Evolutionary conservation across 768 basidiomycete species (phyloP).

Genomic region (Arthromyces matolae): DNA sequence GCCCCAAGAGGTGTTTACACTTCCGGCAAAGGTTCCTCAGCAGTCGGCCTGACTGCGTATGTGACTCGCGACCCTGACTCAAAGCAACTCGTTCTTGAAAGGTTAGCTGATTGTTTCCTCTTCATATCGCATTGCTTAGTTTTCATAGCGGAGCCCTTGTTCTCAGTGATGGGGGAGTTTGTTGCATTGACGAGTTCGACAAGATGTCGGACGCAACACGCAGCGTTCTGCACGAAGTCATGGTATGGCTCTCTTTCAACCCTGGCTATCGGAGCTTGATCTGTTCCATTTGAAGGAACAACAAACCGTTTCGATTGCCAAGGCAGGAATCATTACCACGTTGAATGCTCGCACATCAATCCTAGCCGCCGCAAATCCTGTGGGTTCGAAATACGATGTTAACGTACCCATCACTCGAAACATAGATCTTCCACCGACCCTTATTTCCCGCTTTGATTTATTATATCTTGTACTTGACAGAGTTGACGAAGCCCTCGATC

Average conservation of each 20-base stretch:
- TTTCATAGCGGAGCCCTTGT: conserved; percentile 81
- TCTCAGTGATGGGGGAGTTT: conserved; percentile 93
- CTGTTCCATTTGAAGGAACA: no score
- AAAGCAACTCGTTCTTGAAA: conserved; percentile 96
- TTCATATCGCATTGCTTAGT: not conserved
- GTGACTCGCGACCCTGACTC: conserved; percentile 98
- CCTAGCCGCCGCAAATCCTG: conserved; percentile 95
- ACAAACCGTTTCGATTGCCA: conserved; percentile 99
- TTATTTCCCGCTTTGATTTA: conserved; percentile 97
- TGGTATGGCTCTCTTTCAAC: conserved; percentile 58
- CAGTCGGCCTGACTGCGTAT: conserved; percentile 97
- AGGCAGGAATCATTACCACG: conserved; percentile 98
- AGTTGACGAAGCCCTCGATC: conserved; percentile 84
- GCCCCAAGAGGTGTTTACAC: conserved; percentile 97
- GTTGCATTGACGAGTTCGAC: conserved; percentile 99
- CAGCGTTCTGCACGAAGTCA: conserved; percentile 98
- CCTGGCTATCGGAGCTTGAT: no score
- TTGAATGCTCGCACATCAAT: conserved; percentile 98
- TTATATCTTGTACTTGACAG: conserved; percentile 94
- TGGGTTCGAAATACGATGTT: conserved; percentile 92
- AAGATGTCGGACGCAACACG: conserved; percentile 98
- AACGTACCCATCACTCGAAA: conserved; percentile 90
- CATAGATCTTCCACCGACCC: conserved; percentile 94
- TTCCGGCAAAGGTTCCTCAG: conserved; percentile 96
- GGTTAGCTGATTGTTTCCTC: conserved; percentile 41